Conservation (phyloP, 306 rosid genomes). For the peach (Prunus persica) region DNA sequence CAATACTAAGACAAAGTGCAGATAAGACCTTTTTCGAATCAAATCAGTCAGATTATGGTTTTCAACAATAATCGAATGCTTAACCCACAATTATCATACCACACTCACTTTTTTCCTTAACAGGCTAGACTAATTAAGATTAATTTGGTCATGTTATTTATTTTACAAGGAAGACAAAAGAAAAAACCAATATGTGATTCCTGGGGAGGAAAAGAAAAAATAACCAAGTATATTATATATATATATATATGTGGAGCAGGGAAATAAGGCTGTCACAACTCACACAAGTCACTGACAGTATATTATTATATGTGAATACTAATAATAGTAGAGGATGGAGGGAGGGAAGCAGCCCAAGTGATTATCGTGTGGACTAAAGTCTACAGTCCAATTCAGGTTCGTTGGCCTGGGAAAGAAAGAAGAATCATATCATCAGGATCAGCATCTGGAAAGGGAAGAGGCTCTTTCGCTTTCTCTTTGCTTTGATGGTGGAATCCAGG, state of each 20-base stretch:
- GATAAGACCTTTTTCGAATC: conserved; percentile 16
- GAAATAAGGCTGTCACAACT: neutral
- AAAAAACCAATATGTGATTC: neutral
- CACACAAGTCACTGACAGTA: neutral
- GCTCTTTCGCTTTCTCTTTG: no score
- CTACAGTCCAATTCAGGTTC: neutral
- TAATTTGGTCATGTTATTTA: no score
- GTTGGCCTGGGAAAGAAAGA: no score
- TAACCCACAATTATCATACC: neutral
- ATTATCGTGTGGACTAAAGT: neutral
- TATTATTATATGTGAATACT: no score
- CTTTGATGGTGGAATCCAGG: neutral
- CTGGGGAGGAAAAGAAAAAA: neutral
- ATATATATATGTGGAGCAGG: neutral
- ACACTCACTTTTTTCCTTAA: no score
- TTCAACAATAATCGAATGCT: neutral
- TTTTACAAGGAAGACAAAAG: neutral
- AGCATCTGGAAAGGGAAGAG: no score
- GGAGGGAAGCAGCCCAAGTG: neutral
- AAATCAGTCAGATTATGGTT: neutral
- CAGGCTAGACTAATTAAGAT: no score
- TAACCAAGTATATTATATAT: neutral
- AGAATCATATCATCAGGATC: no score
- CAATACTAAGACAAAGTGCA: neutral
- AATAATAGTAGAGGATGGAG: neutral